phyloP scores from a whole-genome alignment of 2,329 filamentous ascomycete genomes.

The Hymenoscyphus salicellus region DNA sequence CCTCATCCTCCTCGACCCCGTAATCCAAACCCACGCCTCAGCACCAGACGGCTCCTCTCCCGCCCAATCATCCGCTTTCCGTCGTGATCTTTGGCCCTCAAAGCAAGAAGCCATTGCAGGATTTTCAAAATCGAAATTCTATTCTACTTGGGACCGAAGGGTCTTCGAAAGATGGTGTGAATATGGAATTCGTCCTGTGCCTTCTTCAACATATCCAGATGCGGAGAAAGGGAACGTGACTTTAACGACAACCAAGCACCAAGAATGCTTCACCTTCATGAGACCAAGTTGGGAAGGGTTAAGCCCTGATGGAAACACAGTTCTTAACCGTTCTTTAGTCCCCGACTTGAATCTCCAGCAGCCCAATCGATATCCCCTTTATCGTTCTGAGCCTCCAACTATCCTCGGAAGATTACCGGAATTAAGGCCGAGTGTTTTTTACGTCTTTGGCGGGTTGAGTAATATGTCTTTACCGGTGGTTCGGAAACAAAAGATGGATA shows the following conservation, averaged over 20 bases:
- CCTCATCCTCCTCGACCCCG: constrained; percentile 79
- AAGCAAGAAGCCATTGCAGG: constrained; percentile 62
- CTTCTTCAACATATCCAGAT: constrained; percentile 58
- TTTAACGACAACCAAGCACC: constrained; percentile 77
- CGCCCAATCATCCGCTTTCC: constrained; percentile 62
- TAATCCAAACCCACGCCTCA: constrained; percentile 57
- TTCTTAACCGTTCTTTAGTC: constrained; percentile 49
- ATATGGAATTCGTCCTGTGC: constrained; percentile 72
- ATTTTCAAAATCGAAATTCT: constrained; percentile 72
- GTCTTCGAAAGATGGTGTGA: constrained; percentile 72
- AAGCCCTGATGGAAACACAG: constrained; percentile 32
- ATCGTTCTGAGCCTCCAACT: constrained; percentile 60
- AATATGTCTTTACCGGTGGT: constrained; percentile 51
- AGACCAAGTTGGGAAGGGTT: constrained; percentile 53
- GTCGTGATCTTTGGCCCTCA: constrained; percentile 81
- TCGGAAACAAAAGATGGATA: constrained; percentile 56
- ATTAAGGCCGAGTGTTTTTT: constrained; percentile 64
- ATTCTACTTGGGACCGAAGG: constrained; percentile 75
- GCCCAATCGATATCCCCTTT: constrained; percentile 51
- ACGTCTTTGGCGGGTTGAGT: constrained; percentile 63
- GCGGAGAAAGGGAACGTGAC: constrained; percentile 53
- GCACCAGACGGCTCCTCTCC: constrained; percentile 39
- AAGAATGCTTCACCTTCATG: constrained; percentile 79
- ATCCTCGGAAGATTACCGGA: constrained; percentile 57
- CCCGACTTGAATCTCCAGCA: constrained; percentile 30